Conservation (phyloP, 805 yeast genomes). For the Sugiyamaella chiloensis region DNA sequence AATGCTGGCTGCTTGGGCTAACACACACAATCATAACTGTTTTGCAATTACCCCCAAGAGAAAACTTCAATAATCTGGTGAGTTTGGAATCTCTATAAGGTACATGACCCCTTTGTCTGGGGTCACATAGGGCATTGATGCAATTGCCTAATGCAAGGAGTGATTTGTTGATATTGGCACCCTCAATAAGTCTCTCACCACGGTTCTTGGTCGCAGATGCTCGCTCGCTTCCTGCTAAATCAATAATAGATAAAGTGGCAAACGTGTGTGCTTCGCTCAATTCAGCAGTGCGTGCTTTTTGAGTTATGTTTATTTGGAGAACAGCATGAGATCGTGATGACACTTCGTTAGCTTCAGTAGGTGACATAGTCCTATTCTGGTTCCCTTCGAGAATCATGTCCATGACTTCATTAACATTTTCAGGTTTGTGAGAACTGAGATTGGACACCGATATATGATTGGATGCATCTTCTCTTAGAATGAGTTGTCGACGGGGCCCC, state of each 20-base stretch:
- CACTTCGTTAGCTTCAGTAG: slow-evolving; percentile 87
- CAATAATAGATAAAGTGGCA: slow-evolving; percentile 84
- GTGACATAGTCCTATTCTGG: slow-evolving; percentile 71
- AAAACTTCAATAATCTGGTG: slow-evolving; percentile 81
- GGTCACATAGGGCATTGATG: slow-evolving; percentile 84
- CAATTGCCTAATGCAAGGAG: slow-evolving; percentile 89
- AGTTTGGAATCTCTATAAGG: slow-evolving; percentile 91
- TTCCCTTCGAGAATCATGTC: slow-evolving; percentile 72
- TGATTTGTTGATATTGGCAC: slow-evolving; percentile 90
- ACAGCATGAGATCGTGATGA: slow-evolving; percentile 95
- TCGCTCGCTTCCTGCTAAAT: slow-evolving; percentile 92
- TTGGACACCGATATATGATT: slow-evolving; percentile 68
- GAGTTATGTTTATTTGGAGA: slow-evolving; percentile 70
- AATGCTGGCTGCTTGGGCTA: slow-evolving; percentile 80
- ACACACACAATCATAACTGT: slow-evolving; percentile 96
- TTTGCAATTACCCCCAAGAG: slow-evolving; percentile 90
- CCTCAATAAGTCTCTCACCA: slow-evolving; percentile 80
- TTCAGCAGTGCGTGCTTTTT: slow-evolving; percentile 58
- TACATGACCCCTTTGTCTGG: slow-evolving; percentile 62
- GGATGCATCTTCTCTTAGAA: slow-evolving; percentile 68
- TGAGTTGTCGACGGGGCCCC: slow-evolving; percentile 24
- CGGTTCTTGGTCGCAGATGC: slow-evolving; percentile 86
- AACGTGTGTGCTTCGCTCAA: slow-evolving; percentile 63
- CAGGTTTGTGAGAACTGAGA: slow-evolving; percentile 59
- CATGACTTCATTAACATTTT: slow-evolving; percentile 40